Evolutionary conservation across 768 basidiomycete species (phyloP), one percentile per base, ranked within the genome.

Genomic region (Polyporus arcularius): DNA sequence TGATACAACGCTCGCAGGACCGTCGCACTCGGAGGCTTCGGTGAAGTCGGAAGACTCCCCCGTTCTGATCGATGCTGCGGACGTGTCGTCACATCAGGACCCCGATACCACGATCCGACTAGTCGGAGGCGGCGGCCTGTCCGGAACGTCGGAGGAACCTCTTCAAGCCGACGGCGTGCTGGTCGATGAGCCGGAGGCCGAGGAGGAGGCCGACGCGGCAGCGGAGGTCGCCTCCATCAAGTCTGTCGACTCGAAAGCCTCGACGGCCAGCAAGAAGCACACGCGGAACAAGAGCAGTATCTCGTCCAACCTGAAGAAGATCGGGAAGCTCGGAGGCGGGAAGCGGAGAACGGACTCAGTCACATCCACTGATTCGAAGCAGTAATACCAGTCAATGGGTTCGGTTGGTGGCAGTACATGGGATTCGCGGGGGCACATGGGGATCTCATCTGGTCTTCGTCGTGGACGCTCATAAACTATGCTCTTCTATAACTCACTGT

Each of bases 241-340:
- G 21, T 76, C 79, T 3, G 57, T 78, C 4, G 68, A 67, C 31
- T 77, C 78, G 8, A 72, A 71, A 39, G 73, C 71, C 21, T 74
- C 81, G 6, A 69, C 62, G 31, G 18, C 68, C 15, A 62, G 58
- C 32, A 64, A 59, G 55, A 68, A 80, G 43, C 82, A 82, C 41
- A 81, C 77, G 72, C 87, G 84, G 76, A 82, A 78, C 61, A 84
- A 79, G 70, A 86, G 85, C 69, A 54, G 53, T 35, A 77, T 83
- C 51, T 75, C 85, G 47, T 77, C 83, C 31, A 78, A 77, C 47
- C 72, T 87, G 63, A 88, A 85, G 74, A 82, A 81, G 67, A 68
- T 87, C 28, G 80, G 82, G 49, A 73, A 78, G 45, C 58, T 76
- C 31, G 21, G 21, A 26, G 66, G 76, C 39, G 76, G 76, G 38